phyloP scores from a whole-genome alignment of 768 basidiomycete genomes.

The Agaricus subrufescens region DNA sequence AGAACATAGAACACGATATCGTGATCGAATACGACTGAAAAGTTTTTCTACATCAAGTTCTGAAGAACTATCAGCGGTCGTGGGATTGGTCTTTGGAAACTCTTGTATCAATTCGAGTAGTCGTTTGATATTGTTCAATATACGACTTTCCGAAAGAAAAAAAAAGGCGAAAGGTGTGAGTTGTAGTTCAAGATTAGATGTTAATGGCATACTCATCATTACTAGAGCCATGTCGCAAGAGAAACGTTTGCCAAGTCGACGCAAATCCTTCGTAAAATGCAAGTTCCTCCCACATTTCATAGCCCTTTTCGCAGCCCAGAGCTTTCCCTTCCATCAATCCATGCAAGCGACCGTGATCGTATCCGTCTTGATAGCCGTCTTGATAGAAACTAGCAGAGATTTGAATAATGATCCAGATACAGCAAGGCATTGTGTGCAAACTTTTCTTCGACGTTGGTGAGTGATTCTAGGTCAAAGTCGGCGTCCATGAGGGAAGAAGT shows the following conservation, averaged over 20 bases:
- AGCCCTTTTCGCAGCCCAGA: conserved; percentile 85
- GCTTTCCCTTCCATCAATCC: conserved; percentile 89
- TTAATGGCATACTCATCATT: conserved; percentile 41
- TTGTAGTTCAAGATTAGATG: background rate
- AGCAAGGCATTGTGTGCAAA: background rate
- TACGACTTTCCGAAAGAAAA: conserved; percentile 36
- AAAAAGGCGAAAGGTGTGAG: background rate
- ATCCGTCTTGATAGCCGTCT: conserved; percentile 71
- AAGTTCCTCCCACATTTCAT: conserved; percentile 96
- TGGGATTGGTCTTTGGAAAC: conserved; percentile 79
- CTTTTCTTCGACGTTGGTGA: no score
- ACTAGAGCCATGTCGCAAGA: conserved; percentile 28
- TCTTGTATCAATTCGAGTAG: conserved; percentile 67
- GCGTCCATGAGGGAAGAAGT: no score
- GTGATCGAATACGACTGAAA: conserved; percentile 80
- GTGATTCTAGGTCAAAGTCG: no score
- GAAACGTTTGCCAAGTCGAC: conserved; percentile 57
- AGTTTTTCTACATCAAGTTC: conserved; percentile 70
- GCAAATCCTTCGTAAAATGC: conserved; percentile 92
- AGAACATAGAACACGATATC: conserved; percentile 85
- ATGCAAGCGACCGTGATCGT: conserved; percentile 82
- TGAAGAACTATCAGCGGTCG: conserved; percentile 29
- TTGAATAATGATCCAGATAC: background rate
- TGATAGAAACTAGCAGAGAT: conserved; percentile 64
- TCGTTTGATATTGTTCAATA: conserved; percentile 56